Base-by-base conservation (phyloP, 2,329 filamentous ascomycete genomes). In the Dactylellina leptospora region DNA sequence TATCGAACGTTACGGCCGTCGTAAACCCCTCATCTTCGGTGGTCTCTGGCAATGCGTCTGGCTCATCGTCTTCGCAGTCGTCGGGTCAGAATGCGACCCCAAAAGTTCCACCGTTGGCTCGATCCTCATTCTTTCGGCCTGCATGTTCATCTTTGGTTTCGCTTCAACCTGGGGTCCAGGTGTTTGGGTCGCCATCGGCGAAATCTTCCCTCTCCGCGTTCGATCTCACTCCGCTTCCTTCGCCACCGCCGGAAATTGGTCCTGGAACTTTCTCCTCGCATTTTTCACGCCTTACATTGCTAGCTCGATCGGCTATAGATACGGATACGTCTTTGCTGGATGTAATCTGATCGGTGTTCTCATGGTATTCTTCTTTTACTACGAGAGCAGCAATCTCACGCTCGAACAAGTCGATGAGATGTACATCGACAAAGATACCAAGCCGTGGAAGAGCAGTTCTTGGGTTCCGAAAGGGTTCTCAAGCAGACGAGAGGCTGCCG, bases 241-340 rank as follows among this genome's bases (percentile, higher is more conserved):
- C 1, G 83, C 85, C 0, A 88, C 86, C 0, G 83, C 85, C 0
- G 84, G 83, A 75, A 89, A 89, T 79, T 89, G 87, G 87, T 81
- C 83, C 28, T 91, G 87, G 87, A 90, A 91, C 79, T 92, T 92
- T 80, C 80, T 90, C 76, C 82, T 90, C 74, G 86, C 86, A 0
- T 93, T 93, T 82, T 91, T 92, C 82, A 92, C 90, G 0, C 88
- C 90, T 0, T 92, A 92, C 79, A 92, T 93, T 77, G 90, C 87
- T 0, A 81, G 83, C 0, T 85, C 85, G 2, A 92, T 92, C 60
- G 85, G 89, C 75, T 92, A 89, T 79, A 83, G 83, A 0, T 91
- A 90, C 76, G 90, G 90, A 1, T 90, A 91, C 74, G 86, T 93
- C 27, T 92, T 92, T 79, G 90, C 89, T 0, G 88, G 83, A 0